These are phyloP conservation scores for Calocybe gangraenosa DNA, from an alignment of 768 basidiomycete species.

Conservation along the genomic window DNA sequence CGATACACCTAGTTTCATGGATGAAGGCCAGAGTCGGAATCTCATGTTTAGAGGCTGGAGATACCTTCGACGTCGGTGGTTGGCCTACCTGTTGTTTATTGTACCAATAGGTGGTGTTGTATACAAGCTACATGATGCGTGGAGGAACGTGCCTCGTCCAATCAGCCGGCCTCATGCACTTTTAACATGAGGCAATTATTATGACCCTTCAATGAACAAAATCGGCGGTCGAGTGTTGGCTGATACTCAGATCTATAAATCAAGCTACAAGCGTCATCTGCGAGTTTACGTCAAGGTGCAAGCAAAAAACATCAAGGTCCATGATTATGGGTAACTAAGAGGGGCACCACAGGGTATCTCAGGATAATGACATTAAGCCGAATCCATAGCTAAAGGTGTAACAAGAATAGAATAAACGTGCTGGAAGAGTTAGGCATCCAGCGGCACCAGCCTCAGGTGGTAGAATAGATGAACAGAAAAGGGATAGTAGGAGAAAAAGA, in stretches of 20 bases:
- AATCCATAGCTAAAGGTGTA: conserved; percentile 3
- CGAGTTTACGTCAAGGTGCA: too few species aligned
- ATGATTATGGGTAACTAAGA: conserved; percentile 4
- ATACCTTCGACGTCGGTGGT: conserved; percentile 31
- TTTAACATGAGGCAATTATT: neutral
- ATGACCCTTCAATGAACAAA: neutral
- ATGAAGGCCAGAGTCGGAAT: neutral
- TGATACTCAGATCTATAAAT: too few species aligned
- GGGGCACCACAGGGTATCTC: conserved; percentile 11
- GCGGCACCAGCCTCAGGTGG: conserved; percentile 19
- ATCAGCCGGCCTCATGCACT: too few species aligned
- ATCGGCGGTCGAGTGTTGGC: neutral
- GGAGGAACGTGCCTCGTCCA: conserved; percentile 5
- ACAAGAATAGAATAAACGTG: conserved; percentile 6
- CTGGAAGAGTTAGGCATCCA: conserved; percentile 19
- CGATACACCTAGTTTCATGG: conserved; percentile 23
- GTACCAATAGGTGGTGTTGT: conserved; percentile 21
- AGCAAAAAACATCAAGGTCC: conserved; percentile 4
- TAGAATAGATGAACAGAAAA: conserved; percentile 13
- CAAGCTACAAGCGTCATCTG: too few species aligned
- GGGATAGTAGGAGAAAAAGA: conserved; percentile 16
- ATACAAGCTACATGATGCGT: conserved; percentile 21
- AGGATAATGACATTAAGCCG: conserved; percentile 4
- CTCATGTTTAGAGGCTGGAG: neutral
- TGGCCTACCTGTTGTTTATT: conserved; percentile 28